Base-by-base conservation (phyloP, 1,139 yeast genomes). In the Yamadazyma taylorii region DNA sequence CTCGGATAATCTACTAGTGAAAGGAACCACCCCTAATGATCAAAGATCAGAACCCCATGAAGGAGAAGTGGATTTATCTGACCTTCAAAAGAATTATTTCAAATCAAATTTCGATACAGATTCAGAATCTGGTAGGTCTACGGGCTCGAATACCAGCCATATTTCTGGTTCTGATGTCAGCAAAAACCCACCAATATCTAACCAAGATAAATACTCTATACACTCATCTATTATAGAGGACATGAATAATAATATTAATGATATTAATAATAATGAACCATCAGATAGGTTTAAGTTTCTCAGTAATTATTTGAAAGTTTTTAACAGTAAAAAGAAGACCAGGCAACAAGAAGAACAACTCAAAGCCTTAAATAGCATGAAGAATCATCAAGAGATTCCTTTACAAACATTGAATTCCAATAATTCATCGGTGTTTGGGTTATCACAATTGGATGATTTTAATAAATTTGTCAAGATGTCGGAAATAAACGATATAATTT, bases 401-500 rank as follows among this genome's bases (percentile, higher is more conserved):
- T 41, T 63, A 26, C 62, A 62, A 36, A 34, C 51, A 0, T 28
- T 61, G 35, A 32, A 42, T 8, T 45, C 60, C 3, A 37, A 38
- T 17, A 31, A 39, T 29, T 51, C 50, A n/a, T 66, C 73, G 0
- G 52, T 66, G 1, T 68, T 70, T 42, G 55, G 55, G 4, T 49
- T 69, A n/a, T 60, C 71, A 1, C 43, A 55, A 11, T 45, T 69
- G 27, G 69, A 66, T 40, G 76, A 70, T 45, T 70, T 61, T 48
- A 52, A 50, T 33, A 56, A 48, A 36, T 70, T 61, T 42, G 59
- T 67, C 8, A 61, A 60, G 39, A 63, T 64, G 52, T 60, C 71
- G 4, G 63, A 63, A 34, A 38, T 69, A 16, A 63, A 69, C 42
- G 69, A 69, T 34, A 34, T 38, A 10, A 66, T 69, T 17, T 55